Evolutionary conservation across 345 rosid genomes (phyloP).

Genomic region (Moricandia moricandioides): DNA sequence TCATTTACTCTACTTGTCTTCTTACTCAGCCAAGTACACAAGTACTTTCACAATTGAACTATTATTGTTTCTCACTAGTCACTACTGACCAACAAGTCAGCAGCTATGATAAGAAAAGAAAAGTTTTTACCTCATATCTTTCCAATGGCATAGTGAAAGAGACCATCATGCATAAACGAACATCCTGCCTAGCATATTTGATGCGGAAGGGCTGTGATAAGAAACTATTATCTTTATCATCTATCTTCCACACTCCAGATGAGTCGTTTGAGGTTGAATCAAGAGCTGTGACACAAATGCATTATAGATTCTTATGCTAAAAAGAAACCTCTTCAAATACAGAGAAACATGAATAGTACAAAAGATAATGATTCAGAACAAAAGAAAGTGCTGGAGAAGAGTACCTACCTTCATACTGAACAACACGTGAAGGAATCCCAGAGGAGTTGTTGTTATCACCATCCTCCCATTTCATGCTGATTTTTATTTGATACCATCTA

Average conservation of each 20-base stretch:
- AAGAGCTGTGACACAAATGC: constrained; percentile 54
- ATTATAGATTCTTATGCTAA: constrained; percentile 1
- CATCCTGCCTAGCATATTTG: constrained; percentile 93
- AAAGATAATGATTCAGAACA: no score
- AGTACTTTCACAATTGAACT: no score
- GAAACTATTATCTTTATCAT: constrained; percentile 84
- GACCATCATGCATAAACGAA: constrained; percentile 72
- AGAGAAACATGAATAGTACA: not conserved
- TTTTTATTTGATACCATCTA: constrained; percentile 95
- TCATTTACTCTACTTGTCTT: not conserved
- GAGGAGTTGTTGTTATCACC: constrained; percentile 38
- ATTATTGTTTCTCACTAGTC: no score
- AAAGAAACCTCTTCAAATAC: not conserved
- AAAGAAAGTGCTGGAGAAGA: not conserved
- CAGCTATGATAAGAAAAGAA: no score
- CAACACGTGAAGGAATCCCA: constrained; percentile 81
- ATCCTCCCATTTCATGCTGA: constrained; percentile 88
- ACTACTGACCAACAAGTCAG: constrained; percentile 7
- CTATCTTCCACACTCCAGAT: constrained; percentile 83
- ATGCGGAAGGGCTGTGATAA: constrained; percentile 86
- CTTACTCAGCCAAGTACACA: constrained; percentile 8
- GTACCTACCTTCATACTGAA: constrained; percentile 99
- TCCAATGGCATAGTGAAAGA: constrained; percentile 66
- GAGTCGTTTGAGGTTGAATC: constrained; percentile 58
- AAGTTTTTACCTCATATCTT: constrained; percentile 48